Evolutionary conservation across 1,139 yeast genomes (phyloP), one percentile per base, ranked within the genome.

Genomic region (Hyphopichia burtonii): DNA sequence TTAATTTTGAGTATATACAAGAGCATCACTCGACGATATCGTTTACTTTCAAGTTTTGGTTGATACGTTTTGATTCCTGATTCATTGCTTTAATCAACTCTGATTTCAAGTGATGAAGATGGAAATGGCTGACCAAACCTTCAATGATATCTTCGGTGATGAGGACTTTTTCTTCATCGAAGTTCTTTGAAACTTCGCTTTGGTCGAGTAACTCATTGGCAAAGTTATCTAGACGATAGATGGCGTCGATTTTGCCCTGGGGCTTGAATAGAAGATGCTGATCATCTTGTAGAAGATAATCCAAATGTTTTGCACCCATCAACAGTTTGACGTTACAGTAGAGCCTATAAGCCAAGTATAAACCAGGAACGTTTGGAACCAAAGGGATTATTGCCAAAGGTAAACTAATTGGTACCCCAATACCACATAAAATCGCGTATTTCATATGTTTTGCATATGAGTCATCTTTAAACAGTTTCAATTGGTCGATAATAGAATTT

Each of bases 341-440:
- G 16, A 86, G 74, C 49, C 99, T 74, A 61, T 86, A 93, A 5
- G 86, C 72, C 36, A 91, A 63, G 57, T 90, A 93, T 54, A 93
- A 85, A 0, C 97, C 97, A 0, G 99, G 99, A n/a, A 93, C 78
- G 53, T 93, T 93, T 16, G 99, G 99, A 1, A 91, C 61, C n/a
- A 91, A 73, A 0, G 99, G 99, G 0, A 93, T 57, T 37, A 90
- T 56, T 0, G 89, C 90, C 41, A 90, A 63, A 1, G 99, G 99
- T 7, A 89, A 56, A 0, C 95, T 81, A 36, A 91, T 50, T 1
- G 98, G 98, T 2, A 93, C 65, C 2, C 83, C 83, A 25, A 84
- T 51, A 0, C 79, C 75, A 52, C 88, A 82, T 34, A 69, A 37
- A 4, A 61, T 47, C 20, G 74, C 66, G 48, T 65, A 63, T 42